Base-by-base conservation (phyloP, 768 basidiomycete genomes). In the Mycena galopus region DNA sequence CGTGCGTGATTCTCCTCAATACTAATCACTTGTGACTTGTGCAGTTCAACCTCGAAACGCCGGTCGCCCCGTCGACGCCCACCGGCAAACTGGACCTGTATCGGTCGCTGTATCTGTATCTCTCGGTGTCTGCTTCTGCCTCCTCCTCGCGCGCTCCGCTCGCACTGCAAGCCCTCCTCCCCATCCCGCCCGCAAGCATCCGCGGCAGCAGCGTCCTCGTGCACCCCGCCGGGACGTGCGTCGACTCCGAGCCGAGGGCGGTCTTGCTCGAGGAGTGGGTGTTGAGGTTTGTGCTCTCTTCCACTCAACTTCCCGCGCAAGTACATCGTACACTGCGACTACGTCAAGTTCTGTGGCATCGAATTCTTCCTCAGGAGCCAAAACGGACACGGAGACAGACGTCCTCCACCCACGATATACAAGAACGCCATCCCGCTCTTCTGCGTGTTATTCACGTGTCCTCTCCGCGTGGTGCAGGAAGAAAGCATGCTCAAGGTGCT, bases 351-450 rank as follows among this genome's bases (percentile, higher is more conserved):
- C n/a, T n/a, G n/a, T n/a, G n/a, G n/a, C n/a, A n/a, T n/a, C n/a
- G n/a, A n/a, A n/a, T n/a, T n/a, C n/a, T n/a, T n/a, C n/a, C n/a
- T n/a, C n/a, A n/a, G n/a, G n/a, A n/a, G n/a, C n/a, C n/a, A n/a
- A n/a, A n/a, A n/a, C n/a, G n/a, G 44, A 47, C 44, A 39, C 44
- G 29, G 91, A 93, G n/a, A n/a, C n/a, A n/a, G n/a, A n/a, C 69
- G 85, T 92, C 44, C 88, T 91, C 89, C 92, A 37, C 87, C 94
- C 0, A 93, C 92, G 16, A 91, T 94, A 65, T 96, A 96, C 87
- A 96, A 96, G 81, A 91, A 95, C 76, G 90, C 92, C 39, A 95
- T 96, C 77, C 88, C 93, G 37, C 87, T 95, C 25, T 96, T 95
- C 84, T 88, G 94, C 60, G 93, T 93, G 78, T 78, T 94, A 8